These are phyloP conservation scores for Pseudopediastrum boryanum DNA, from an alignment of 139 green algal genomes.

Conservation along the genomic window DNA sequence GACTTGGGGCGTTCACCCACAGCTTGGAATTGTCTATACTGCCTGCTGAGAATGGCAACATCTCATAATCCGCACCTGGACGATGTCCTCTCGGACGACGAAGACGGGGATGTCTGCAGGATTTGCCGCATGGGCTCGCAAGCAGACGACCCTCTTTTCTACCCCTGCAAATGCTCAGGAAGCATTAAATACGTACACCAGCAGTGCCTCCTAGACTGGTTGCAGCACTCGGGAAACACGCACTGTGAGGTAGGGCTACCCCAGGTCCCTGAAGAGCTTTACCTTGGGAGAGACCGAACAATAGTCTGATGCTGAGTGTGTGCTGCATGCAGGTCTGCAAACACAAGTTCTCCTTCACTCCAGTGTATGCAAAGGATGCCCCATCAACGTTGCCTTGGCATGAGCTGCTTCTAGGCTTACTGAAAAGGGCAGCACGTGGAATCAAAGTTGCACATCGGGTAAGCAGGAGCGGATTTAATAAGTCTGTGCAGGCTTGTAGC, in stretches of 20 bases:
- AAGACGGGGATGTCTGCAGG: slow-evolving; percentile 55
- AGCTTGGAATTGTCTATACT: no score
- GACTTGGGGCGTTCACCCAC: no score
- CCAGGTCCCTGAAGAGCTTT: not conserved
- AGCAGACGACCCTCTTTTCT: slow-evolving; percentile 51
- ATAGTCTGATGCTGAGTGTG: not conserved
- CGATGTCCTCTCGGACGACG: slow-evolving; percentile 18
- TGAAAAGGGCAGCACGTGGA: not conserved
- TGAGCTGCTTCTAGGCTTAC: slow-evolving; percentile 56
- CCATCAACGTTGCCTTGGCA: slow-evolving; percentile 46
- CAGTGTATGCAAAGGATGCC: slow-evolving; percentile 62
- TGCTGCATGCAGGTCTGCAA: slow-evolving; percentile 59
- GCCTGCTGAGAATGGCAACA: no score
- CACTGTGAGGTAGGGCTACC: slow-evolving; percentile 59
- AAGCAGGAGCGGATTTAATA: not conserved
- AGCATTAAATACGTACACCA: slow-evolving; percentile 78
- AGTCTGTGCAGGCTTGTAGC: not conserved
- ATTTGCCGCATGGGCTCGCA: slow-evolving; percentile 59
- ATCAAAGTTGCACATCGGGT: slow-evolving; percentile 41
- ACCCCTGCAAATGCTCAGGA: slow-evolving; percentile 69
- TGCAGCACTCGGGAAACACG: slow-evolving; percentile 60
- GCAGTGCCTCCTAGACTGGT: slow-evolving; percentile 66
- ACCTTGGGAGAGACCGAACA: not conserved
- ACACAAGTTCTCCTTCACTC: slow-evolving; percentile 65
- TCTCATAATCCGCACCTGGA: no score